phyloP scores from a whole-genome alignment of 768 basidiomycete species.

The Kwoniella heveanensis region DNA sequence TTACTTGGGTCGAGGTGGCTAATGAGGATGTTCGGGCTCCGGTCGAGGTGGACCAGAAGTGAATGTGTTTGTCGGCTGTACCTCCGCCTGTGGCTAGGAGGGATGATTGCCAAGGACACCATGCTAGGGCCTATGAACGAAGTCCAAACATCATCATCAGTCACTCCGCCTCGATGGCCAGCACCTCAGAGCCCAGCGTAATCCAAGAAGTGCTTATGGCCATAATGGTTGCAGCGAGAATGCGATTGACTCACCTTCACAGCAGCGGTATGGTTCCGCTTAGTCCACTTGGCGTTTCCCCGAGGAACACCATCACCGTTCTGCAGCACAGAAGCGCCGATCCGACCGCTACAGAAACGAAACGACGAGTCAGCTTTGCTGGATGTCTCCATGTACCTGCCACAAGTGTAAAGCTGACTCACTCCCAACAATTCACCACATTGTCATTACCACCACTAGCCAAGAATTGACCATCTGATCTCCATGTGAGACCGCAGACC shows the following conservation, averaged over 20 bases:
- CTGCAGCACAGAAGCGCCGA: constrained; percentile 51
- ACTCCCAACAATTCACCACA: constrained; percentile 96
- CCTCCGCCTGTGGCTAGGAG: constrained; percentile 92
- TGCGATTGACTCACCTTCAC: constrained; percentile 57
- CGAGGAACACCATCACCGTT: constrained; percentile 47
- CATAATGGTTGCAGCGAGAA: too few species aligned
- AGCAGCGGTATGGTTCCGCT: constrained; percentile 86
- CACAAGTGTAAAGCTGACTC: too few species aligned
- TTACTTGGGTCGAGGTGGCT: constrained; percentile 86
- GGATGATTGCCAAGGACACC: constrained; percentile 95
- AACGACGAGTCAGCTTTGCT: constrained; percentile 22
- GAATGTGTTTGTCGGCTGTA: constrained; percentile 73
- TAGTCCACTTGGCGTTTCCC: constrained; percentile 75
- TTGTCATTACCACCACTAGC: constrained; percentile 98
- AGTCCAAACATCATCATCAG: too few species aligned
- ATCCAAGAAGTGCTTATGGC: too few species aligned
- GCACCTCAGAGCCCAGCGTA: too few species aligned
- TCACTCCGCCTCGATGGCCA: too few species aligned
- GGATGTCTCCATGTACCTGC: too few species aligned
- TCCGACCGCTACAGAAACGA: constrained; percentile 42
- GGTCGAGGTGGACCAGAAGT: constrained; percentile 61
- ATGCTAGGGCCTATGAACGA: constrained; percentile 76
- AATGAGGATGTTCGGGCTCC: constrained; percentile 86
- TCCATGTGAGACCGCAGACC: constrained; percentile 82
- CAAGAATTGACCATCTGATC: constrained; percentile 77